Percentiles rank a stretch among this genome's conserved stretches.
These are phyloP conservation scores for Lichtheimia hyalospora DNA, from an alignment of 371 early-diverging fungal species.

Conservation along the genomic window DNA sequence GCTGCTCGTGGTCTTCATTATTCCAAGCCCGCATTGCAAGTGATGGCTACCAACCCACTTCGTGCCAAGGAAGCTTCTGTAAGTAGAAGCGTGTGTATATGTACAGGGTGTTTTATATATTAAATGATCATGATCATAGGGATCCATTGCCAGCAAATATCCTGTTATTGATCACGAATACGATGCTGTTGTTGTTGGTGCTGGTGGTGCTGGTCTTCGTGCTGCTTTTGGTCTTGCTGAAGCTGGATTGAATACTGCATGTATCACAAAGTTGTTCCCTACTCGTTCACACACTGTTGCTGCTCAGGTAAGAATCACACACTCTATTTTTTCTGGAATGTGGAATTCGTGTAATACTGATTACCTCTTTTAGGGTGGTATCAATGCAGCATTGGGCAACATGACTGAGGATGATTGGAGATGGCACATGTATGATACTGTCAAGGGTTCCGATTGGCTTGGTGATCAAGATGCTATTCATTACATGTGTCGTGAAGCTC, in stretches of 20 bases:
- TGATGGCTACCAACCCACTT: constrained; percentile 71
- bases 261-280: constrained; percentile 97
- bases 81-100: constrained; percentile 15
- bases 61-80: constrained; percentile 71
- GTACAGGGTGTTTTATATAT: background rate
- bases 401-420: constrained; percentile 99
- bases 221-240: constrained; percentile 98
- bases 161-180: constrained; percentile 96
- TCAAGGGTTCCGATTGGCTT: constrained; percentile 98
- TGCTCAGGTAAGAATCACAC: constrained; percentile 72
- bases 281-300: constrained; percentile 98
- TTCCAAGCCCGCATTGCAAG: constrained; percentile 67
- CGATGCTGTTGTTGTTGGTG: constrained; percentile 98
- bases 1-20: constrained; percentile 57
- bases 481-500: constrained; percentile 98
- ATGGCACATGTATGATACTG: constrained; percentile 99
- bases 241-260: constrained; percentile 98
- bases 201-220: constrained; percentile 98
- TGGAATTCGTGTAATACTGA: background rate
- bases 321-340: background rate
- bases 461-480: constrained; percentile 99
- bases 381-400: constrained; percentile 98
- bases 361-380: constrained; percentile 75
- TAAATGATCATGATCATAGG: constrained; percentile 27
- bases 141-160: constrained; percentile 73